Evolutionary conservation across 2,329 filamentous ascomycete species (phyloP).

Genomic region (Metarhizium brunneum): DNA sequence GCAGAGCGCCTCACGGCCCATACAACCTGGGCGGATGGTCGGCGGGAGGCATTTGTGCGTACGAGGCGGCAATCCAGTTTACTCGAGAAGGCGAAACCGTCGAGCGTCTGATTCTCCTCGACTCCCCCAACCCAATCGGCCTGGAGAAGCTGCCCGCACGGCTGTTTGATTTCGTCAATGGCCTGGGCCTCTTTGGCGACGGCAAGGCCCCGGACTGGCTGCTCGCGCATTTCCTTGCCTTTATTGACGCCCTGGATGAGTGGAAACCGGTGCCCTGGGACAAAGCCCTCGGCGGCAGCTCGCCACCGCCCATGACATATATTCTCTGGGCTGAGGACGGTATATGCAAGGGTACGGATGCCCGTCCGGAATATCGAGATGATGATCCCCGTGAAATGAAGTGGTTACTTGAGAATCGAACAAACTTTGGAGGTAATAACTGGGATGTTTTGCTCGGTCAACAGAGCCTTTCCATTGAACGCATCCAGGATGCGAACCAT

Average conservation of each 20-base stretch:
- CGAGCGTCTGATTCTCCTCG: conserved; percentile 52
- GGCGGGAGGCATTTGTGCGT: conserved; percentile 64
- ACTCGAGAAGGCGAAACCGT: conserved; percentile 46
- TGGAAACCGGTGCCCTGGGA: conserved; percentile 54
- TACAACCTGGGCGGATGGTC: conserved; percentile 65
- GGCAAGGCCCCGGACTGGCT: conserved; percentile 60
- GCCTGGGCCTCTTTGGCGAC: conserved; percentile 62
- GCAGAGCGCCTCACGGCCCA: conserved; percentile 57
- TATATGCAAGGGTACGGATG: conserved; percentile 56
- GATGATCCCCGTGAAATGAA: conserved; percentile 30
- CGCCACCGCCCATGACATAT: conserved; percentile 48
- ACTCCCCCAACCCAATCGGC: conserved; percentile 54
- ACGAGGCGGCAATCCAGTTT: conserved; percentile 53
- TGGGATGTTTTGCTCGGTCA: conserved; percentile 59
- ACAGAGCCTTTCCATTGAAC: conserved; percentile 1
- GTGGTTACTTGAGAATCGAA: conserved; percentile 60
- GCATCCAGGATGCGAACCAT: neutral
- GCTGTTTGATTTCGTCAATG: conserved; percentile 62
- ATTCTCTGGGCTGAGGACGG: conserved; percentile 64
- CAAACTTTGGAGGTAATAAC: conserved; percentile 59
- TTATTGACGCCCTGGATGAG: conserved; percentile 57
- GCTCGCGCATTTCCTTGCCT: conserved; percentile 61
- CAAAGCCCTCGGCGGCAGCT: conserved; percentile 26
- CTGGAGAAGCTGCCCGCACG: conserved; percentile 53
- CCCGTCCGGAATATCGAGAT: conserved; percentile 25